phyloP scores from a whole-genome alignment of 371 early-diverging fungal species.

The Rhizomucor pusillus region DNA sequence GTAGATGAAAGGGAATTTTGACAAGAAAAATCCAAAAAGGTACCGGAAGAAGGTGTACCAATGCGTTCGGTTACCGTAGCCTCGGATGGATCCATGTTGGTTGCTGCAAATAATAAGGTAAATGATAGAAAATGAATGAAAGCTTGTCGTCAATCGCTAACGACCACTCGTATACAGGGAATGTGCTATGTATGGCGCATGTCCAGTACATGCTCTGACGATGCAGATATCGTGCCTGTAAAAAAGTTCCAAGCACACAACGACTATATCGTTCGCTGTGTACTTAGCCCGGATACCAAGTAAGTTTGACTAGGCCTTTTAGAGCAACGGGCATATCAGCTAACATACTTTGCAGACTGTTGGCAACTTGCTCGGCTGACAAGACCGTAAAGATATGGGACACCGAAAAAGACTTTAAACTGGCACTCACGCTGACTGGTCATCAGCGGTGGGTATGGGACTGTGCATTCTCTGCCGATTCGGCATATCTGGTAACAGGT shows the following conservation, averaged over 20 bases:
- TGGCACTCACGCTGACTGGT: slow-evolving; percentile 75
- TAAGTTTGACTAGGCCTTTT: too few relatives aligned
- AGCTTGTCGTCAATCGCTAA: too few relatives aligned
- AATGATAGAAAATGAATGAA: neutral
- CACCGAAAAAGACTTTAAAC: slow-evolving; percentile 60
- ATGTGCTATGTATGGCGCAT: slow-evolving; percentile 86
- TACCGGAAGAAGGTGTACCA: slow-evolving; percentile 87
- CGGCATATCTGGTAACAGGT: slow-evolving; percentile 87
- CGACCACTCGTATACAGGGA: slow-evolving; percentile 47
- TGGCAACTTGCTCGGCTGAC: slow-evolving; percentile 91
- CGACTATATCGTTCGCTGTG: slow-evolving; percentile 79
- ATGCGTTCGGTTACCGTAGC: slow-evolving; percentile 90
- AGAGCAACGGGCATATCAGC: neutral
- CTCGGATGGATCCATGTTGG: slow-evolving; percentile 83
- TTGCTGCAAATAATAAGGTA: slow-evolving; percentile 91
- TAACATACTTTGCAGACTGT: slow-evolving; percentile 38
- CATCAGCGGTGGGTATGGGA: slow-evolving; percentile 96
- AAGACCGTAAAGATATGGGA: slow-evolving; percentile 76
- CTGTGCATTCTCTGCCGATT: slow-evolving; percentile 90
- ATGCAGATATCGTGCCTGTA: slow-evolving; percentile 70
- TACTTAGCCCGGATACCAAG: slow-evolving; percentile 84
- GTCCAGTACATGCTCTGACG: slow-evolving; percentile 49
- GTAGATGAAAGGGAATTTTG: neutral
- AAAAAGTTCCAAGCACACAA: slow-evolving; percentile 77
- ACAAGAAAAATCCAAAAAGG: slow-evolving; percentile 25